A percentile compares a stretch with the other conserved stretches of the same genome.
Conservation (phyloP, 495 filamentous ascomycete species). For the Lasiosphaeriaceae sp. region DNA sequence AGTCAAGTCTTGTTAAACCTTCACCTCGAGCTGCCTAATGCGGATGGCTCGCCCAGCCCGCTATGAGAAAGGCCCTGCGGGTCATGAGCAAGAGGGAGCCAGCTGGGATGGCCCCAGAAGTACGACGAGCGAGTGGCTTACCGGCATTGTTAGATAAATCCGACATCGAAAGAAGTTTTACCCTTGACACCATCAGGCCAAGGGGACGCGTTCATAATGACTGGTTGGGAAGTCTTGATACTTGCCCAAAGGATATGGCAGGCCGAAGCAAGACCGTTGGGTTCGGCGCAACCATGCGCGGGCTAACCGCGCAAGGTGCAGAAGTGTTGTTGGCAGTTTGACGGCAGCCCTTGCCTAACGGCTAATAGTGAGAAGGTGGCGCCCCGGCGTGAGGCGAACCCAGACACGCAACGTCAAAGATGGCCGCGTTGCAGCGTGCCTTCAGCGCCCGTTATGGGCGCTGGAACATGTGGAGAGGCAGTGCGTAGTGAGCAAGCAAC, state of each 20-base stretch:
- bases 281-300: constrained; percentile 22
- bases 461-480: not conserved
- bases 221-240: constrained; percentile 6
- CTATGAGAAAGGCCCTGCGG: not conserved
- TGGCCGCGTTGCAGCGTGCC: constrained; percentile 4
- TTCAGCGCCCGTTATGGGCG: constrained; percentile 5
- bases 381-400: constrained; percentile 13
- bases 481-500: not conserved
- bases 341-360: constrained; percentile 18
- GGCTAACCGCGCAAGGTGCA: constrained; percentile 28
- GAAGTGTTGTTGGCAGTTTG: constrained; percentile 11
- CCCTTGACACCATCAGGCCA: constrained; percentile 13
- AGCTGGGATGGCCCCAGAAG: not conserved
- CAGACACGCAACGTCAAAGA: not conserved
- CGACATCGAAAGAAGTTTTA: constrained; percentile 3
- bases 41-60: constrained; percentile 7
- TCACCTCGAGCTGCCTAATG: constrained; percentile 11
- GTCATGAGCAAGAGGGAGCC: not conserved
- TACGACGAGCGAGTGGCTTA: not conserved
- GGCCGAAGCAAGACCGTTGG: constrained; percentile 25
- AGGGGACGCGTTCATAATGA: constrained; percentile 7
- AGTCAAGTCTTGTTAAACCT: constrained; percentile 1
- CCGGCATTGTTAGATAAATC: not conserved
- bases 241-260: constrained; percentile 10
- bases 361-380: constrained; percentile 19